Evolutionary conservation across 2,329 filamentous ascomycete genomes (phyloP).

Genomic region (Curvularia eragrostidis): DNA sequence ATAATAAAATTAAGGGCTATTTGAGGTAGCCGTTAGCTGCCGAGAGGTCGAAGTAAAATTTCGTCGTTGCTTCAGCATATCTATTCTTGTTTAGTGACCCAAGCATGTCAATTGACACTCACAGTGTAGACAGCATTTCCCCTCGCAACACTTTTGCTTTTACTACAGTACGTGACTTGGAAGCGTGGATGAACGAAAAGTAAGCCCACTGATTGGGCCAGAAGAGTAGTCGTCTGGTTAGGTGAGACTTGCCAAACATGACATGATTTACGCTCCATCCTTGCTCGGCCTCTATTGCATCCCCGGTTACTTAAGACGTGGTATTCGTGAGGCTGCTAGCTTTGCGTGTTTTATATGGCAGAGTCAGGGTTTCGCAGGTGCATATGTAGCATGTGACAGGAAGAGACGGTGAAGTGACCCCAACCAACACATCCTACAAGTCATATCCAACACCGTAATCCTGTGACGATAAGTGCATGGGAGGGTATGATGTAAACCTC

Average conservation of each 20-base stretch:
- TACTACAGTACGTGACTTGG: neutral
- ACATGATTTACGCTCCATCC: neutral
- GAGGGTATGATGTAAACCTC: slow-evolving; percentile 6
- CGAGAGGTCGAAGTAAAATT: neutral
- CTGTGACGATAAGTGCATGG: neutral
- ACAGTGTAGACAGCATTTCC: neutral
- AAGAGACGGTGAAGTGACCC: neutral
- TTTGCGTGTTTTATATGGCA: neutral
- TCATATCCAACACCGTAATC: neutral
- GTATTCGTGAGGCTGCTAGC: neutral
- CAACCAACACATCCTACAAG: neutral
- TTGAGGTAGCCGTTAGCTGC: no score
- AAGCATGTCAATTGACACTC: no score
- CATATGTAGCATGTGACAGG: neutral
- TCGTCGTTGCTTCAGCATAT: neutral
- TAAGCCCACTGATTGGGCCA: neutral
- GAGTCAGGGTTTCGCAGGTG: neutral
- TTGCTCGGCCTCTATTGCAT: neutral
- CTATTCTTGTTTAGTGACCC: no score
- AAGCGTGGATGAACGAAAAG: neutral
- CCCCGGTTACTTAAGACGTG: neutral
- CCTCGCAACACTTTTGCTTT: neutral
- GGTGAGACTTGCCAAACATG: neutral
- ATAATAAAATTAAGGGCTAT: neutral
- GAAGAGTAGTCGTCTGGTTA: neutral